Evolutionary conservation across 2,329 filamentous ascomycete species (phyloP), one percentile per base, ranked within the genome.

Genomic region (Fusarium cyanostomum): DNA sequence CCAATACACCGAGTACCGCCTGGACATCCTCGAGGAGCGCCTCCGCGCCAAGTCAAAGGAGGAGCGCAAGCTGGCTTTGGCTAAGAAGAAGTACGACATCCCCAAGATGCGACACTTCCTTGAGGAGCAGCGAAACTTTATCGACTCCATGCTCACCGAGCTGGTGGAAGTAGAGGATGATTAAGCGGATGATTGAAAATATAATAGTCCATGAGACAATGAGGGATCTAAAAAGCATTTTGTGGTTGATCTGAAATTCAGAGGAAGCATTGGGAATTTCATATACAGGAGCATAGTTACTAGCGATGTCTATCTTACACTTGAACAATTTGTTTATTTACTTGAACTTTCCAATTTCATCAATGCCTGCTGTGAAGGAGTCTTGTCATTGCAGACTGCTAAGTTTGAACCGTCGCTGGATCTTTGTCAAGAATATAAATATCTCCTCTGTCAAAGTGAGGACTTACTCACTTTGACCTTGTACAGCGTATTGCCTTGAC

Each of bases 21-120:
- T 60, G 2, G 39, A 56, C 11, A 46, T 56, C n/a, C 38, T 52
- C 10, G 52, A 56, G 28, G 52, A 50, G 28, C 44, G 51, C 11
- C 31, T 52, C 8, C 41, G 39, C 5, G 39, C 46, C 31, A 27
- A 30, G 28, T 44, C 37, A 7, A 44, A 44, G 28, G 37, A 56
- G 10, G 46, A 52, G 13, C 31, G 34, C 13, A 37, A 46, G 35
- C 34, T 48, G 24, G 52, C 35, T 9, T 9, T 54, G 21, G 52
- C 43, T 1, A 54, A 54, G 43, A 50, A 41, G 44, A 54, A 54
- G 43, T 54, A 38, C 12, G 52, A 54, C 11, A 42, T 54, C 10
- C 43, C 38, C 7, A 33, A 18, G 15, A 50, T 54, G 30, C 26
- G 44, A 7, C 11, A 13, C 7, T 49, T 54, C 15, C 27, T 54